phyloP scores from a whole-genome alignment of 2,329 filamentous ascomycete species.

The Colletotrichum zoysiae region DNA sequence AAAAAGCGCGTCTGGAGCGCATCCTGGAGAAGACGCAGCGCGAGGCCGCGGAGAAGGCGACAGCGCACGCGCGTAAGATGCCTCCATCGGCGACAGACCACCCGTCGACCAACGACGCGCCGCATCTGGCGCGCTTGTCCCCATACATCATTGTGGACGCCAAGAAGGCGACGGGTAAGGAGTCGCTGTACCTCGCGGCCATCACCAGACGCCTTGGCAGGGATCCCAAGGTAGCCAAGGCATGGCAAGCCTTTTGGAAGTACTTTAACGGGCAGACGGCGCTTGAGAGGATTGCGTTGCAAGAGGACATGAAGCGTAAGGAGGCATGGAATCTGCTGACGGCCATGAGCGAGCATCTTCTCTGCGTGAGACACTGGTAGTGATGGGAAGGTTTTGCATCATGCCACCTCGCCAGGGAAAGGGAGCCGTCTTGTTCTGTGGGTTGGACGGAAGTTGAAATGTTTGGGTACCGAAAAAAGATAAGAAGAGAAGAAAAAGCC shows the following conservation, averaged over 20 bases:
- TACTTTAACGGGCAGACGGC: conserved; percentile 91
- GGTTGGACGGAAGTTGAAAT: neutral
- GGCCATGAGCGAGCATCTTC: conserved; percentile 75
- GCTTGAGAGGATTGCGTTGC: conserved; percentile 87
- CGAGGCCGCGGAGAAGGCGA: conserved; percentile 66
- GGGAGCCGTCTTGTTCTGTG: neutral
- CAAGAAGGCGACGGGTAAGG: conserved; percentile 80
- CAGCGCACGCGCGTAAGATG: conserved; percentile 65
- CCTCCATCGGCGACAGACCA: conserved; percentile 63
- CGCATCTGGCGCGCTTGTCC: conserved; percentile 67
- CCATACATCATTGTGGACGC: conserved; percentile 83
- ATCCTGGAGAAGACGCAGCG: conserved; percentile 68
- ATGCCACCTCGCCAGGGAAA: neutral
- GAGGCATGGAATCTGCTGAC: conserved; percentile 77
- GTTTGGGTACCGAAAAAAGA: neutral
- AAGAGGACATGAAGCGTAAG: conserved; percentile 89
- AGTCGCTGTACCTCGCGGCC: conserved; percentile 78
- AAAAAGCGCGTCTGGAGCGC: conserved; percentile 71
- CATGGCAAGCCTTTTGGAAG: conserved; percentile 81
- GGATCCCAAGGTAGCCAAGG: conserved; percentile 70
- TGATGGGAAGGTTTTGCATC: neutral
- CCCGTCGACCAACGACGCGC: conserved; percentile 68
- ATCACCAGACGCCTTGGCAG: conserved; percentile 66
- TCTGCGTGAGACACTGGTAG: conserved; percentile 79
- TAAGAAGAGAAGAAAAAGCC: neutral